These are phyloP conservation scores for Cucurbita argyrosperma DNA, from an alignment of 306 rosid genomes.

Conservation along the genomic window DNA sequence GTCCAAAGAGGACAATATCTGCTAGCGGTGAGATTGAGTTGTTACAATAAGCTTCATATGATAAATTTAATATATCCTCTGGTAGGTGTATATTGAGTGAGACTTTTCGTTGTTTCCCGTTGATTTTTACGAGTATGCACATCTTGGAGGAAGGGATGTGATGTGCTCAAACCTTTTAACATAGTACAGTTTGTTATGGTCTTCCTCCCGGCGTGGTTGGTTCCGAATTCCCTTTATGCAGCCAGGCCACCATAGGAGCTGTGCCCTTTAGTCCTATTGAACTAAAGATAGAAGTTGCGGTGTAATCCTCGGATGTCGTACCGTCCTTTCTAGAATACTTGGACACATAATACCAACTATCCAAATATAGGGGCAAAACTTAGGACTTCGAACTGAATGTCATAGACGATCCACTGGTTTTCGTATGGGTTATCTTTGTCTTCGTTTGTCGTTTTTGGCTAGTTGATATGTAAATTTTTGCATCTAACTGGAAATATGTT, in stretches of 20 bases:
- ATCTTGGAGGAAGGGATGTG: not conserved
- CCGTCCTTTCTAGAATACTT: not conserved
- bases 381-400: not conserved
- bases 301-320: not conserved
- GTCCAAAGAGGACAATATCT: too few species aligned
- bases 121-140: not conserved
- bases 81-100: not conserved
- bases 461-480: not conserved
- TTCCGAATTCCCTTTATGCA: not conserved
- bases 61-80: not conserved
- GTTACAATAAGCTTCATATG: not conserved
- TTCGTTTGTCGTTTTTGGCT: not conserved
- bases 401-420: not conserved
- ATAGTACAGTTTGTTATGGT: not conserved
- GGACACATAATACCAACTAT: not conserved
- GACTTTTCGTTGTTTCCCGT: not conserved
- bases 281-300: not conserved
- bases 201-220: not conserved
- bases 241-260: not conserved
- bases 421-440: not conserved
- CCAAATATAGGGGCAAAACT: not conserved
- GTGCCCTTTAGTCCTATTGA: not conserved
- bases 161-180: not conserved
- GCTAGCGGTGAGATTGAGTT: too few species aligned
- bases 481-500: slow-evolving; percentile 22